Conservation (phyloP, 2,329 filamentous ascomycete genomes). For the Pseudocercospora fuligena region DNA sequence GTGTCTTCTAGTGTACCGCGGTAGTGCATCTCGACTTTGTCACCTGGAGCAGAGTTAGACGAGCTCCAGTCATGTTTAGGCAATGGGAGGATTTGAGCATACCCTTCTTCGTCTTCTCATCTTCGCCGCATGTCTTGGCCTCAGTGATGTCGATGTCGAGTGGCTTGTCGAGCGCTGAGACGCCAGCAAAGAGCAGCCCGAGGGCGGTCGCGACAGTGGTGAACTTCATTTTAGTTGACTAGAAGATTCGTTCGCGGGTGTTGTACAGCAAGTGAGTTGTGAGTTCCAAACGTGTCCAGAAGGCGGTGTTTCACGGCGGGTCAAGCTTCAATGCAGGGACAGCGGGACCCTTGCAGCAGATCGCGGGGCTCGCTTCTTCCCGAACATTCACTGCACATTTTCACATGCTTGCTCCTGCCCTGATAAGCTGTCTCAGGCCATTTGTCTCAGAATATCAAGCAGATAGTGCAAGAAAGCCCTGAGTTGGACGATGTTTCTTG, state of each 20-base stretch:
- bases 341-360: background rate
- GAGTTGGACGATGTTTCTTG: too few species aligned
- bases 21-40: conserved; percentile 87
- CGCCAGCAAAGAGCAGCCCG: conserved; percentile 56
- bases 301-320: background rate
- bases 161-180: conserved; percentile 52
- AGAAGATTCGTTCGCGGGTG: background rate
- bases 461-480: too few species aligned
- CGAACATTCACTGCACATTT: background rate
- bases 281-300: conserved; percentile 4
- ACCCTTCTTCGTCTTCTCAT: conserved; percentile 66
- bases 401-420: background rate
- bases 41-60: conserved; percentile 56
- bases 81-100: conserved; percentile 35
- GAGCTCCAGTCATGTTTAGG: background rate
- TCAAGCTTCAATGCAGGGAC: conserved; percentile 3
- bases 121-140: conserved; percentile 68
- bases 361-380: background rate
- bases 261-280: background rate
- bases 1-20: conserved; percentile 74
- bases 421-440: background rate
- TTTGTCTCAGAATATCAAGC: too few species aligned
- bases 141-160: conserved; percentile 79
- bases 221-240: conserved; percentile 50
- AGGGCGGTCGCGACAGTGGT: conserved; percentile 48